Base-by-base conservation (phyloP, 2,329 filamentous ascomycete species). In the Cordyceps militaris region DNA sequence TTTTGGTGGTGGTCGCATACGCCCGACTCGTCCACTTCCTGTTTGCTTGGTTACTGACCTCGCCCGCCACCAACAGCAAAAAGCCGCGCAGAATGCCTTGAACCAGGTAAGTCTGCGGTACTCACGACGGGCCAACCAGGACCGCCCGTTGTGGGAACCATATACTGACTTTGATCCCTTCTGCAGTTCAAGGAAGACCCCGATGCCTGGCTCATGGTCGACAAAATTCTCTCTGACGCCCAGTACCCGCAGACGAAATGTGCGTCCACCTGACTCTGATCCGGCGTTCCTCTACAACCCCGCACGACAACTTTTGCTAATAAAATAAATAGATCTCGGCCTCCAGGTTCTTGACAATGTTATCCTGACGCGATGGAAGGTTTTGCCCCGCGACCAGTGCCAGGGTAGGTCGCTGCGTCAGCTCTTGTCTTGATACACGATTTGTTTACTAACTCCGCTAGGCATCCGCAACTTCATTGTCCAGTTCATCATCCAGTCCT, bases 401-500 rank as follows among this genome's bases (percentile, higher is more conserved):
- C 87, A 94, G 81, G 91, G 91, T 77, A 73, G 59, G 79, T 68
- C 57, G 36, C 59, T 38, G 23, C 30, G 8, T 32, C 53, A 30
- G 38, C 42, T 16, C 55, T 38, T 32, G 9, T 38, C 23, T 16
- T 23, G 9, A 34, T 11, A 4, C 28, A 30, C 52, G 43, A 19
- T 49, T 63, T 66, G 55, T 65, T 13, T 7, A 28, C 56, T 61
- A 55, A 59, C 50, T 36, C 43, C 52, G 26, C 38, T 67, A 95
- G 94, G 94, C 63, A 99, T 99, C 70, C 91, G 94, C 67, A 99
- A 99, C 79, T 99, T 99, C 72, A 90, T 99, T 61, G 94, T 99
- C 67, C 91, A 95, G 76, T 96, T 96, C 78, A 99, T 99, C 73
- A 93, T 99, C 71, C 87, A 96, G 71, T 89, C 86, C 72, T 97